Evolutionary conservation across 1,284 basidiomycete species (phyloP).

Genomic region (Fomes fomentarius): DNA sequence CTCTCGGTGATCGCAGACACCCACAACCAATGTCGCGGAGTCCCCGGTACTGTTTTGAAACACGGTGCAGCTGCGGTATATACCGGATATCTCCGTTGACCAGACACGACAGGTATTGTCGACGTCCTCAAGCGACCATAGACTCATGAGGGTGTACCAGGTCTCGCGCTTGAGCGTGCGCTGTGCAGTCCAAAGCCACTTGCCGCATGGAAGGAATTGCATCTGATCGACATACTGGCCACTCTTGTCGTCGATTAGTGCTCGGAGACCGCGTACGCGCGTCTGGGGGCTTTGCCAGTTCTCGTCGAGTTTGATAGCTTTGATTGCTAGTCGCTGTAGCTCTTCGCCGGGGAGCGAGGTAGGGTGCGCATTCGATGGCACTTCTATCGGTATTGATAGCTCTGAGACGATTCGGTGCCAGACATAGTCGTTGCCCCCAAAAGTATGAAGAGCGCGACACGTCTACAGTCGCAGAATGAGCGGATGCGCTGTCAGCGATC

Average conservation of each 20-base stretch:
- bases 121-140: constrained; percentile 43
- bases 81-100: constrained; percentile 38
- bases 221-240: constrained; percentile 41
- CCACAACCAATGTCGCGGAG: constrained; percentile 37
- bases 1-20: constrained; percentile 31
- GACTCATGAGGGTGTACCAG: constrained; percentile 37
- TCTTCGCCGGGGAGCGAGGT: constrained; percentile 34
- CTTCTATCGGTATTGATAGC: constrained; percentile 39
- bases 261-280: constrained; percentile 38
- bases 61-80: constrained; percentile 39
- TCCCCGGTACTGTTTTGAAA: constrained; percentile 30
- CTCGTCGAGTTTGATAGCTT: constrained; percentile 51
- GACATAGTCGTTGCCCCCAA: constrained; percentile 49
- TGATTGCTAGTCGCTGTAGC: constrained; percentile 40
- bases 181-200: constrained; percentile 51
- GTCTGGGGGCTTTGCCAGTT: constrained; percentile 50
- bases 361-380: constrained; percentile 32
- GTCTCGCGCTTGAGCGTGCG: constrained; percentile 36
- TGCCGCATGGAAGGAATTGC: constrained; percentile 44
- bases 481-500: constrained; percentile 5
- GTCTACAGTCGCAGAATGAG: constrained; percentile 42
- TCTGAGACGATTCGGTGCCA: constrained; percentile 47
- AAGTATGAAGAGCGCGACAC: constrained; percentile 47
- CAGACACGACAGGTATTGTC: constrained; percentile 36
- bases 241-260: constrained; percentile 40